Evolutionary conservation across 106 monocot genomes (phyloP).

Genomic region (Dendrobium huoshanense): DNA sequence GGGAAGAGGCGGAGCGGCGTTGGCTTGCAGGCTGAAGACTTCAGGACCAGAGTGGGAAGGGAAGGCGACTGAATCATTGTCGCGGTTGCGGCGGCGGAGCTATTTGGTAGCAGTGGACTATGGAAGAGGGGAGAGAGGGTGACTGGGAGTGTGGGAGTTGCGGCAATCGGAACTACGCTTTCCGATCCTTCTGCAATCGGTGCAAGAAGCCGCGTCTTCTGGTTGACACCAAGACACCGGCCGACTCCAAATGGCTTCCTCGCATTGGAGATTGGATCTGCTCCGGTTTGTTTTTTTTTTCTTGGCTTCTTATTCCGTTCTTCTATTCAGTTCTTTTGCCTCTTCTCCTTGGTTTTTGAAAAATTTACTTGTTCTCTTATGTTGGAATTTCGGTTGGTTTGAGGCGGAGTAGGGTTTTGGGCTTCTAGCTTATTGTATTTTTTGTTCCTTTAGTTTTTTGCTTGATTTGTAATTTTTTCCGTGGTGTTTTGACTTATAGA

Average conservation of each 20-base stretch:
- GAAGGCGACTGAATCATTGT: not conserved
- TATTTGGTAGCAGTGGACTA: not conserved
- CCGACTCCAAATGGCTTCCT: conserved; percentile 98
- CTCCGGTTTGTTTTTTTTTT: conserved; percentile 34
- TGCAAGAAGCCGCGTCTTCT: conserved; percentile 96
- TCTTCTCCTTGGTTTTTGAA: not conserved
- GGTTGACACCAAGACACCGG: conserved; percentile 81
- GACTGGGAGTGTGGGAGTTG: conserved; percentile 93
- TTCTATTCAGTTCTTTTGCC: not conserved
- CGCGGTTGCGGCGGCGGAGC: not conserved
- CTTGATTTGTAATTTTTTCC: not conserved
- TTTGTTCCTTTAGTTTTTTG: not conserved
- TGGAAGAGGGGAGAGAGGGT: conserved; percentile 60
- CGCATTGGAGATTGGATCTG: conserved; percentile 99
- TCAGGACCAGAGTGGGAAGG: not conserved
- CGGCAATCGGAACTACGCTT: conserved; percentile 90
- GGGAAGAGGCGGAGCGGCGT: not conserved
- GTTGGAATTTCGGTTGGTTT: not conserved
- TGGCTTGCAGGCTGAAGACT: not conserved
- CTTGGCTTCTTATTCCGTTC: no score
- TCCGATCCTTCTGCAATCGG: conserved; percentile 89
- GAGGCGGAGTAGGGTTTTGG: conserved; percentile 1
- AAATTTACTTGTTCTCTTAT: not conserved
- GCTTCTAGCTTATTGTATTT: not conserved
- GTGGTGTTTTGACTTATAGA: not conserved